A percentile compares a stretch with the other conserved stretches of the same genome.
These are phyloP conservation scores for Chytriomyces sp. DNA, from an alignment of 192 early-diverging fungal genomes.

Conservation along the genomic window DNA sequence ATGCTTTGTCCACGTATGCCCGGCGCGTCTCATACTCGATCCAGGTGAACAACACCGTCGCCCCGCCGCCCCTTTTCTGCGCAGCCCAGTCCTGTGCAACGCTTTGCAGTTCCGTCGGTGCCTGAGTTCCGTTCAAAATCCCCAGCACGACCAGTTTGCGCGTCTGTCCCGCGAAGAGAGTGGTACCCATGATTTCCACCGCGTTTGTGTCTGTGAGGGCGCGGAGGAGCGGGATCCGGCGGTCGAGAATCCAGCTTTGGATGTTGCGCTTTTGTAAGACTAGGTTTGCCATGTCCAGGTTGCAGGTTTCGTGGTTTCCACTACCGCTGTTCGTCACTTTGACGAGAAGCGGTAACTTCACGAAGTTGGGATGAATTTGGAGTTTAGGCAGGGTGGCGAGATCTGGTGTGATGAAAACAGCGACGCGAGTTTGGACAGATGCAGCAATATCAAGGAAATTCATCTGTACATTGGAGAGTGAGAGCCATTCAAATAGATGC, in stretches of 20 bases:
- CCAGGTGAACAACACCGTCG: conserved; percentile 29
- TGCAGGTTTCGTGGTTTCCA: conserved; percentile 6
- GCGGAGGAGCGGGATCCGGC: conserved; percentile 44
- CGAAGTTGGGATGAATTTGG: neutral
- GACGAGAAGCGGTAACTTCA: neutral
- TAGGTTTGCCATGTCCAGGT: neutral
- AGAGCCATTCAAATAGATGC: neutral
- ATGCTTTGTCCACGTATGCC: conserved; percentile 18
- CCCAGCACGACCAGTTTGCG: conserved; percentile 65
- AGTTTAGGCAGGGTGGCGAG: neutral
- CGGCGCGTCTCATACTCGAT: neutral
- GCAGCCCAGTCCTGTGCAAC: conserved; percentile 13
- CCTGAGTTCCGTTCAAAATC: conserved; percentile 46
- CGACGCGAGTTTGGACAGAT: conserved; percentile 18
- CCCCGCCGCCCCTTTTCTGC: neutral
- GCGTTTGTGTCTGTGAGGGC: conserved; percentile 63
- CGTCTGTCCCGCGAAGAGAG: neutral
- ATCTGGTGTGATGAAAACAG: conserved; percentile 25
- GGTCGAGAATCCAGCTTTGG: conserved; percentile 29
- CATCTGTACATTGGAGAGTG: conserved; percentile 35
- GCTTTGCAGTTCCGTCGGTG: neutral
- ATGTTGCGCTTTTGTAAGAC: neutral
- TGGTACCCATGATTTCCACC: conserved; percentile 63
- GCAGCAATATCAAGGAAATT: conserved; percentile 21
- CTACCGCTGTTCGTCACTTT: conserved; percentile 6